Evolutionary conservation across 139 green algal genomes (phyloP), one percentile per base, ranked within the genome.

Genomic region (Chlorella sorokiniana): DNA sequence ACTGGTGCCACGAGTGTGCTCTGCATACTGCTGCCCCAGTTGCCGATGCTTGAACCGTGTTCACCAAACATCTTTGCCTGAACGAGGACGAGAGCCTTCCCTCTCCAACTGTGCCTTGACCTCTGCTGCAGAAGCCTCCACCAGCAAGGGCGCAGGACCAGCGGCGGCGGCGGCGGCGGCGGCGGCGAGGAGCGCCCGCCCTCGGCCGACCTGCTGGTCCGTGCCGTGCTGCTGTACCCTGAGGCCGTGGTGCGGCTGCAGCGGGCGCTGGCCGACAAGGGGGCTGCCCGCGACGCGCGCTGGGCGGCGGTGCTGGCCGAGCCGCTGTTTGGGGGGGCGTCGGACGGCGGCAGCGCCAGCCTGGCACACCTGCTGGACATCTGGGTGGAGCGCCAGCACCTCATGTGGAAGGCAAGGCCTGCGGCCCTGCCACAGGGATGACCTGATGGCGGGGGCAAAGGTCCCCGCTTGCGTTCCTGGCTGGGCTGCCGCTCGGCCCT

Each of bases 361-460:
- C 84, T 98, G 25, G 76, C 71, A n/a, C 94, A 98, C 79, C 81
- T 98, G 73, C 78, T 95, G 2, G 85, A 86, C 76, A 86, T 98
- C 29, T 98, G 94, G 82, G 91, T 95, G 40, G 94, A 98, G 86
- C 89, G 95, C 62, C 91, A 93, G 68, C 84, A 92, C 42, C 42
- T 93, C 65, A 87, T 98, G 65, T 98, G 95, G 94, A 96, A 97
- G 84, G 84, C n/a, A n/a, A n/a, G n/a, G n/a, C n/a, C n/a, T 88
- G n/a, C 14, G 54, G 1, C 3, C 3, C 1, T 29, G 56, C 56
- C 6, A 29, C 16, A n/a, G 18, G 56, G 16, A 10, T 29, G 56
- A 65, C n/a, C 18, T 65, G n/a, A n/a, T n/a, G n/a, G n/a, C n/a
- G n/a, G n/a, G n/a, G n/a, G n/a, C n/a, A n/a, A n/a, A n/a, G n/a